These are phyloP conservation scores for Nakazawaea sp. DNA, from an alignment of 805 yeast genomes.

Conservation along the genomic window DNA sequence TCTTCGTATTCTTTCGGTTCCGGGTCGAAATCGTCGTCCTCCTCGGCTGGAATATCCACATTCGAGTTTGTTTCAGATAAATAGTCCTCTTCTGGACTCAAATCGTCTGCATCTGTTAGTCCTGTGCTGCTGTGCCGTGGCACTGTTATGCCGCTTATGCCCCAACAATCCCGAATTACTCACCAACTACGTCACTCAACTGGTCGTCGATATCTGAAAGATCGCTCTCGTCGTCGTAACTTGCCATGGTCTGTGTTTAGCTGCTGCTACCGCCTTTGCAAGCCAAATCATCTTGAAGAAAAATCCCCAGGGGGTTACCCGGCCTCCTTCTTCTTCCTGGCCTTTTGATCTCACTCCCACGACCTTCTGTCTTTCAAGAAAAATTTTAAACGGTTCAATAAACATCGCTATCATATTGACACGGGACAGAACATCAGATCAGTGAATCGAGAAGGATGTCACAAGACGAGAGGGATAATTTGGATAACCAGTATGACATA, in stretches of 20 bases:
- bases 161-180: too few species aligned
- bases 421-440: slow-evolving; percentile 3
- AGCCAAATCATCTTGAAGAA: too few species aligned
- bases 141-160: too few species aligned
- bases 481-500: slow-evolving; percentile 9
- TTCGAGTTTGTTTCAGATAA: slow-evolving; percentile 4
- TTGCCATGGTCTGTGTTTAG: too few species aligned
- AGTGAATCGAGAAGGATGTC: slow-evolving; percentile 1
- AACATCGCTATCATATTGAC: slow-evolving; percentile 11
- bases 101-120: slow-evolving; percentile 3
- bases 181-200: neutral
- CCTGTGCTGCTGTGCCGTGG: too few species aligned
- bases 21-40: slow-evolving; percentile 13
- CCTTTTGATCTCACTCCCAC: neutral
- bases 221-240: neutral
- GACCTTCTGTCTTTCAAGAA: neutral
- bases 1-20: slow-evolving; percentile 15
- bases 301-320: too few species aligned
- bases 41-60: slow-evolving; percentile 1
- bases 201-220: neutral
- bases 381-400: slow-evolving; percentile 4
- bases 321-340: neutral
- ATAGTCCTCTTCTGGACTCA: slow-evolving; percentile 3
- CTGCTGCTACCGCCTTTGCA: too few species aligned
- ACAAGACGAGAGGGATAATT: slow-evolving; percentile 4